A percentile compares a stretch with the other conserved stretches of the same genome.
phyloP scores from a whole-genome alignment of 352 stramenopile genomes.

The Phytophthora idaei region DNA sequence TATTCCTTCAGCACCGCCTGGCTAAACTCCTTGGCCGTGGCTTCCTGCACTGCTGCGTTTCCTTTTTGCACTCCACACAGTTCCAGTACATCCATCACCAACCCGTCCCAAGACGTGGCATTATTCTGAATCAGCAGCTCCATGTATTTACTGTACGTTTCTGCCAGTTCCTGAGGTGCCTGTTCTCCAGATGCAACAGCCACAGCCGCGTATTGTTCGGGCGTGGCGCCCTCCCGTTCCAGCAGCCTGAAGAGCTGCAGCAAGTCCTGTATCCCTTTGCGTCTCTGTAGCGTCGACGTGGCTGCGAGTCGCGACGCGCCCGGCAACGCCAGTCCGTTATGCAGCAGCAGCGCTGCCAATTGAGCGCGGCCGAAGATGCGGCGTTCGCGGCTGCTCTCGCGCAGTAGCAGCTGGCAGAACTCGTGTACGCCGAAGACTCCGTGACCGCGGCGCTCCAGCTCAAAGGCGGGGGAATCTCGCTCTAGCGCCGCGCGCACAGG shows the following conservation, averaged over 20 bases:
- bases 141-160: slow-evolving; percentile 59
- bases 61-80: slow-evolving; percentile 22
- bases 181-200: slow-evolving; percentile 25
- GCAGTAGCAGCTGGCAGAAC: slow-evolving; percentile 70
- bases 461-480: slow-evolving; percentile 50
- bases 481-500: slow-evolving; percentile 32
- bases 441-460: slow-evolving; percentile 74
- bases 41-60: background rate
- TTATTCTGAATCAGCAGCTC: slow-evolving; percentile 57
- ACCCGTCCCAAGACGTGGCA: slow-evolving; percentile 69
- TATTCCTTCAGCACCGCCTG: slow-evolving; percentile 44
- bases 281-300: slow-evolving; percentile 58
- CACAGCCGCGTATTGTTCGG: slow-evolving; percentile 40
- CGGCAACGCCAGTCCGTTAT: slow-evolving; percentile 50
- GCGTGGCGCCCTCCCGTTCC: slow-evolving; percentile 58
- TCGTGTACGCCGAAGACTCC: slow-evolving; percentile 56
- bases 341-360: slow-evolving; percentile 59
- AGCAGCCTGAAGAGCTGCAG: slow-evolving; percentile 77
- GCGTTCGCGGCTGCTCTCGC: slow-evolving; percentile 59
- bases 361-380: slow-evolving; percentile 56
- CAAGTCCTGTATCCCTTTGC: slow-evolving; percentile 59
- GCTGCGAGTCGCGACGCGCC: slow-evolving; percentile 41
- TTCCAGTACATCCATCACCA: slow-evolving; percentile 61
- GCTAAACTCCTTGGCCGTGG: slow-evolving; percentile 37
- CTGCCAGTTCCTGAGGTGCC: slow-evolving; percentile 37